Conservation (phyloP, 306 rosid species). For the Sphenostylis stenocarpa region DNA sequence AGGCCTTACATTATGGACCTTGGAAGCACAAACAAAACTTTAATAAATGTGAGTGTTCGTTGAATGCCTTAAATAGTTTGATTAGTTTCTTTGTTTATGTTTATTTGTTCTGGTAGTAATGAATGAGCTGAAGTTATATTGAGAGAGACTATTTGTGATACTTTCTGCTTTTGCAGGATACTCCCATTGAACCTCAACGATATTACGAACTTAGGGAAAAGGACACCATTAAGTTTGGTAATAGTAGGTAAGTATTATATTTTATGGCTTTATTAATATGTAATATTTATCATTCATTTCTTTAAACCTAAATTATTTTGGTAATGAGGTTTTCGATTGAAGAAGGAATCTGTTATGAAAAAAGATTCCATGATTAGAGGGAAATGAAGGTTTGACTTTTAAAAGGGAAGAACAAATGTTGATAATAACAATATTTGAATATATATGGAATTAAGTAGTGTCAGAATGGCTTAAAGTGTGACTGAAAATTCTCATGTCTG, state of each 20-base stretch:
- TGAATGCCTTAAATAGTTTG: conserved; percentile 7
- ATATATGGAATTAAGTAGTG: too few species aligned
- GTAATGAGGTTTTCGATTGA: too few species aligned
- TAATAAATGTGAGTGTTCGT: conserved; percentile 69
- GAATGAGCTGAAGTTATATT: conserved; percentile 13
- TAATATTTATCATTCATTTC: too few species aligned
- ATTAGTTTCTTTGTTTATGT: neutral
- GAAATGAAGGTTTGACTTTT: too few species aligned
- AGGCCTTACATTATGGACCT: conserved; percentile 99
- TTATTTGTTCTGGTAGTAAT: conserved; percentile 16
- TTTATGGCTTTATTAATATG: too few species aligned
- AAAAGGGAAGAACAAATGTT: too few species aligned
- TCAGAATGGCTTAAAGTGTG: too few species aligned
- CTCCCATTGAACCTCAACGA: conserved; percentile 87
- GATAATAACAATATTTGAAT: too few species aligned
- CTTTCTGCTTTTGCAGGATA: conserved; percentile 63
- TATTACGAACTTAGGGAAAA: conserved; percentile 88
- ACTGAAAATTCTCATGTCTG: neutral
- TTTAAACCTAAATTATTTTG: too few species aligned
- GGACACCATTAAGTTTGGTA: conserved; percentile 92
- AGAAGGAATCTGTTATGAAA: too few species aligned
- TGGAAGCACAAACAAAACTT: conserved; percentile 98
- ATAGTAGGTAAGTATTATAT: conserved; percentile 94
- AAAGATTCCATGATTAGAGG: too few species aligned
- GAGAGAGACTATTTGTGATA: conserved; percentile 17